These are phyloP conservation scores for Clavispora santaluciae DNA, from an alignment of 805 yeast species.

Conservation along the genomic window DNA sequence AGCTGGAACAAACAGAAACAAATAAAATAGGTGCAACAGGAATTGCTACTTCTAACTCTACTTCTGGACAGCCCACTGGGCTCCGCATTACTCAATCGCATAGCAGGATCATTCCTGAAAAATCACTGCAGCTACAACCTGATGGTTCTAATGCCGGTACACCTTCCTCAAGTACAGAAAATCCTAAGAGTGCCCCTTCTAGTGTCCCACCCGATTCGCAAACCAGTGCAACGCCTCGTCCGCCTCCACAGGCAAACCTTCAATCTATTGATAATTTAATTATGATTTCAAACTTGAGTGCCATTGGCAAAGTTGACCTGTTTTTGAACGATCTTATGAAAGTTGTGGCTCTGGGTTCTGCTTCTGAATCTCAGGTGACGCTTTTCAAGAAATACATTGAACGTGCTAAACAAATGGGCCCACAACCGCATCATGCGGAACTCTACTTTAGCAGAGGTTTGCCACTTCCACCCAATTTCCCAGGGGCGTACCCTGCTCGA, in stretches of 20 bases:
- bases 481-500: slow-evolving; percentile 11
- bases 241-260: slow-evolving; percentile 28
- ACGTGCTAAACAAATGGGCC: slow-evolving; percentile 74
- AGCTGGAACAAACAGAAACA: neutral
- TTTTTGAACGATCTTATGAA: slow-evolving; percentile 71
- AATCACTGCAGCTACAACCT: neutral
- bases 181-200: neutral
- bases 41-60: neutral
- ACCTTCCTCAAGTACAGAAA: neutral
- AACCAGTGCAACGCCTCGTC: slow-evolving; percentile 17
- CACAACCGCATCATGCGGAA: slow-evolving; percentile 38
- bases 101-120: neutral
- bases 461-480: slow-evolving; percentile 16
- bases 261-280: slow-evolving; percentile 64
- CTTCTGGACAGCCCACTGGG: neutral
- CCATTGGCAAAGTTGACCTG: slow-evolving; percentile 72
- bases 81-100: neutral
- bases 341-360: slow-evolving; percentile 79
- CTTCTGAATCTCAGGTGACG: slow-evolving; percentile 63
- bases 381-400: slow-evolving; percentile 79
- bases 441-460: slow-evolving; percentile 17
- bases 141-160: neutral
- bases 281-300: slow-evolving; percentile 80
- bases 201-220: slow-evolving; percentile 18
- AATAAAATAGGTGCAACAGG: neutral